phyloP scores from a whole-genome alignment of 1,139 yeast genomes.

The Torulaspora pretoriensis region DNA sequence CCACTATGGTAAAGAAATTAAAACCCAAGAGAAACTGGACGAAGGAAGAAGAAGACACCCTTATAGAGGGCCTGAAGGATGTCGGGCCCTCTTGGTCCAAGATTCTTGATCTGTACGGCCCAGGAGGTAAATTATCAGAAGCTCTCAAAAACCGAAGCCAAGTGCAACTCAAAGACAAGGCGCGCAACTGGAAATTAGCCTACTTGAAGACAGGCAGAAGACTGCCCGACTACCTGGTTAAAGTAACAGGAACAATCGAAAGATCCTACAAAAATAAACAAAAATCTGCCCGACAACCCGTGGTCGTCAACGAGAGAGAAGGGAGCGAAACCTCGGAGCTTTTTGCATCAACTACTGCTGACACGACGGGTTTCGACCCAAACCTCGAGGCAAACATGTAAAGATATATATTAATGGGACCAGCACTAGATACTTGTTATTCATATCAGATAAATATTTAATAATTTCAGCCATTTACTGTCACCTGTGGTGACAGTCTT shows the following conservation, averaged over 20 bases:
- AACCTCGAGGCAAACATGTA: slow-evolving; percentile 22
- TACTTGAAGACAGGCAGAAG: slow-evolving; percentile 67
- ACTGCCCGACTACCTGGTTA: slow-evolving; percentile 70
- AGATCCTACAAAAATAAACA: slow-evolving; percentile 43
- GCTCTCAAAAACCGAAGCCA: slow-evolving; percentile 80
- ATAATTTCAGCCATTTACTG: not conserved
- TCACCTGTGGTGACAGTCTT: not conserved
- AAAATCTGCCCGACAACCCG: slow-evolving; percentile 17
- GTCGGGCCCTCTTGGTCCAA: slow-evolving; percentile 94
- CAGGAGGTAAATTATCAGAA: slow-evolving; percentile 85
- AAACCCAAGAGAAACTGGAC: slow-evolving; percentile 64
- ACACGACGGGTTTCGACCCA: slow-evolving; percentile 24
- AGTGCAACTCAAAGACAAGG: slow-evolving; percentile 91
- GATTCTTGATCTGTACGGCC: slow-evolving; percentile 81
- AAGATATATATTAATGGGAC: not conserved
- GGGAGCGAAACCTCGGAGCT: slow-evolving; percentile 13
- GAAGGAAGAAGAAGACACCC: slow-evolving; percentile 79
- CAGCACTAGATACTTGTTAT: not conserved
- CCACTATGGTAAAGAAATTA: slow-evolving; percentile 18
- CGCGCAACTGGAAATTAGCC: slow-evolving; percentile 88
- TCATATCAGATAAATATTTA: not conserved
- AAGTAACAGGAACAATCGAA: slow-evolving; percentile 84
- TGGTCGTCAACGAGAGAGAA: slow-evolving; percentile 5
- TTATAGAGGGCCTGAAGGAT: slow-evolving; percentile 69
- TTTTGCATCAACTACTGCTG: slow-evolving; percentile 17